Percentiles rank a stretch among this genome's conserved stretches.
phyloP scores from a whole-genome alignment of 352 stramenopile species.

The Globisporangium cylindrosporum region DNA sequence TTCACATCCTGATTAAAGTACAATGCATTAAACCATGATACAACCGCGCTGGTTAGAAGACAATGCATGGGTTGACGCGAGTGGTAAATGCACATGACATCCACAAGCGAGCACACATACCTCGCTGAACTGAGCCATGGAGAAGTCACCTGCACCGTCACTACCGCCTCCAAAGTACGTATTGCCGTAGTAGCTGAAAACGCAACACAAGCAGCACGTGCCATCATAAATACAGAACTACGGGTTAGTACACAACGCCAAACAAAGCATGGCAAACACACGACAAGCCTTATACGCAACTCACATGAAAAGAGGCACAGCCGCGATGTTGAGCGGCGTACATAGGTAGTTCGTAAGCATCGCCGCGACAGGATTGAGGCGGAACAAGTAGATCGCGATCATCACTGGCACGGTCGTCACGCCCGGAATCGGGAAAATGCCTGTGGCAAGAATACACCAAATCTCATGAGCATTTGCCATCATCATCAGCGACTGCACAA shows the following conservation, averaged over 20 bases:
- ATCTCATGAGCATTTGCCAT: background rate
- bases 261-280: background rate
- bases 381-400: conserved; percentile 73
- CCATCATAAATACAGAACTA: background rate
- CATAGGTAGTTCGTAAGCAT: conserved; percentile 86
- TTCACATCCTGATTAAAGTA: conserved; percentile 44
- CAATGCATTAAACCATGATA: background rate
- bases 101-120: conserved; percentile 14
- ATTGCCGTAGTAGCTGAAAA: conserved; percentile 60
- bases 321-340: conserved; percentile 77
- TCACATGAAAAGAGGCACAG: conserved; percentile 77
- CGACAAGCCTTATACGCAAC: conserved; percentile 19
- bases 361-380: conserved; percentile 74
- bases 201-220: background rate
- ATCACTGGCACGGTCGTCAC: conserved; percentile 75
- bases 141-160: conserved; percentile 58
- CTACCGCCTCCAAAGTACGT: conserved; percentile 25
- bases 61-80: no score
- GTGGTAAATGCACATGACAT: no score
- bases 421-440: conserved; percentile 76
- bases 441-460: conserved; percentile 14
- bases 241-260: no score
- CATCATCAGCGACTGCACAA: background rate
- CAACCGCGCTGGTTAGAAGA: no score
- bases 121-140: conserved; percentile 60